Evolutionary conservation across 2,329 filamentous ascomycete species (phyloP).

Genomic region (Fusarium paranaense): DNA sequence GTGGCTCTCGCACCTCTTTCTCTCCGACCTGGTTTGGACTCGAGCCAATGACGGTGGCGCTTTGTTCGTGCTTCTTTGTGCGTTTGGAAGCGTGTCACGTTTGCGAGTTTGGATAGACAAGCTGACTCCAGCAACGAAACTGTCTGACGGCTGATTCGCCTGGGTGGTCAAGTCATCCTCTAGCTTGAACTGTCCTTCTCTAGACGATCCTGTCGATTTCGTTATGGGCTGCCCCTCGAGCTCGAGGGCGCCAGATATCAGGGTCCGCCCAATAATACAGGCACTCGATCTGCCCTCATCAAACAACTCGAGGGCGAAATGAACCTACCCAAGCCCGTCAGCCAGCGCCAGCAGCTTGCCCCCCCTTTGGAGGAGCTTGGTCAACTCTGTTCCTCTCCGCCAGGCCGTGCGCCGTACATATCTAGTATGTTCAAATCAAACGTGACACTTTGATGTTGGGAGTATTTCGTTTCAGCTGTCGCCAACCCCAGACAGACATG

Average conservation of each 20-base stretch:
- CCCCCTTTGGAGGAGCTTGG: background rate
- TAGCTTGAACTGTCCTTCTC: background rate
- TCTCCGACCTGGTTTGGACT: constrained; percentile 18
- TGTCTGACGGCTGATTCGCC: background rate
- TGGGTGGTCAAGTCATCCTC: background rate
- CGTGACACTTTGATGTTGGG: constrained; percentile 27
- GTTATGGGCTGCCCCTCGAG: background rate
- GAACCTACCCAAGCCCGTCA: constrained; percentile 9
- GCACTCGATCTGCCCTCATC: background rate
- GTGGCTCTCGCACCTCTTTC: background rate
- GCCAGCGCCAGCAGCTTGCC: background rate
- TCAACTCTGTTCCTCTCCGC: constrained; percentile 18
- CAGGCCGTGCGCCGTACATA: constrained; percentile 23
- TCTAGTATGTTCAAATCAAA: constrained; percentile 11
- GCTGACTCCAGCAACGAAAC: constrained; percentile 5
- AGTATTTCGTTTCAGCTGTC: constrained; percentile 35
- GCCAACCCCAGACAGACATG: constrained; percentile 31
- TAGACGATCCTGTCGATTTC: background rate
- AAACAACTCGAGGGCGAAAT: constrained; percentile 3
- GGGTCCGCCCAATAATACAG: background rate
- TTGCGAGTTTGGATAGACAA: constrained; percentile 4
- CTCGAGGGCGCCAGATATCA: background rate
- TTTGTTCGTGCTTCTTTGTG: constrained; percentile 26
- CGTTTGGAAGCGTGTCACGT: constrained; percentile 29
- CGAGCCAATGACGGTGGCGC: constrained; percentile 21